Evolutionary conservation across 179 eudicot genomes (phyloP).

Genomic region (Silene coronaria): DNA sequence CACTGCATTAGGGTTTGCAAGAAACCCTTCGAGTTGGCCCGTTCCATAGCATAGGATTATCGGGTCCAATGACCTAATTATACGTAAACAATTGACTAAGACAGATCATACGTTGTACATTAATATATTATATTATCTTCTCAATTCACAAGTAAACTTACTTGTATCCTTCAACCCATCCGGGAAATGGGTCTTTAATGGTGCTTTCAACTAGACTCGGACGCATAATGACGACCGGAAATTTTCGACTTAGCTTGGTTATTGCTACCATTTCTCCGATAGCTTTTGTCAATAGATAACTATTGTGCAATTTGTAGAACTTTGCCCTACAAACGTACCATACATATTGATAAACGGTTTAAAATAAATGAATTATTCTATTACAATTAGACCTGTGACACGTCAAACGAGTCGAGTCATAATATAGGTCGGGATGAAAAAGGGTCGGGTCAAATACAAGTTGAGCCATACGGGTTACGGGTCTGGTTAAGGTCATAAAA

Average conservation of each 20-base stretch:
- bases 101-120: too few relatives aligned
- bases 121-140: too few relatives aligned
- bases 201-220: conserved; percentile 1
- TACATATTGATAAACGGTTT: not conserved
- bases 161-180: conserved; percentile 19
- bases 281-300: conserved; percentile 13
- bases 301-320: not conserved
- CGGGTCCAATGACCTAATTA: not conserved
- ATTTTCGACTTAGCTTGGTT: not conserved
- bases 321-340: not conserved
- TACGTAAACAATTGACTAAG: too few relatives aligned
- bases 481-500: too few relatives aligned
- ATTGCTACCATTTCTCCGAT: conserved; percentile 8
- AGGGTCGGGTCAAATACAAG: too few relatives aligned
- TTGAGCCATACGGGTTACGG: too few relatives aligned
- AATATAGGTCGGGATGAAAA: too few relatives aligned
- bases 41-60: conserved; percentile 1
- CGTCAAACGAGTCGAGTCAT: too few relatives aligned
- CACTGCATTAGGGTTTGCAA: not conserved
- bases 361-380: too few relatives aligned
- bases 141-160: not conserved
- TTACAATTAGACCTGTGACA: too few relatives aligned
- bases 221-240: not conserved
- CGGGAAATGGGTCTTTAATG: conserved; percentile 9
- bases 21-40: conserved; percentile 9